phyloP scores from a whole-genome alignment of 495 filamentous ascomycete genomes.

The Tuber indicum region DNA sequence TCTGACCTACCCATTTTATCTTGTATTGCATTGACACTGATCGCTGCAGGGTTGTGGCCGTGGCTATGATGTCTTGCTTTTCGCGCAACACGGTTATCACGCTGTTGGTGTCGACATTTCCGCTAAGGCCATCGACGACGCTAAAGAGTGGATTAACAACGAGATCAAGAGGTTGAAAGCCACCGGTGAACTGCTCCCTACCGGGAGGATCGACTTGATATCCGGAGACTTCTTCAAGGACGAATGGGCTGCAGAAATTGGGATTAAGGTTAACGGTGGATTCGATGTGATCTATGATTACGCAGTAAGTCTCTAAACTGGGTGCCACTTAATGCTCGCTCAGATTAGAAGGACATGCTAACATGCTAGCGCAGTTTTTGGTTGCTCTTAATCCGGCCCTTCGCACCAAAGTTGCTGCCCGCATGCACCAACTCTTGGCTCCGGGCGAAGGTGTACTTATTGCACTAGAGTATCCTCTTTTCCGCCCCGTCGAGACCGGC shows the following conservation, averaged over 20 bases:
- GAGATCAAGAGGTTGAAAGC: constrained; percentile 7
- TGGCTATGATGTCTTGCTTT: constrained; percentile 66
- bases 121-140: constrained; percentile 51
- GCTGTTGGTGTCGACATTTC: constrained; percentile 66
- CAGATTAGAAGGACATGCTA: no score
- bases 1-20: background rate
- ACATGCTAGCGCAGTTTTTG: constrained; percentile 41
- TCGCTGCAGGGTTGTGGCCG: constrained; percentile 60
- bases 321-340: background rate
- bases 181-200: constrained; percentile 11
- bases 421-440: constrained; percentile 43
- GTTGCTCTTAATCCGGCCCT: constrained; percentile 45
- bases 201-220: constrained; percentile 56
- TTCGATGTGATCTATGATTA: constrained; percentile 85
- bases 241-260: constrained; percentile 47
- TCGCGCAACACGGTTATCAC: constrained; percentile 66
- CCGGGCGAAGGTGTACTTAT: constrained; percentile 43
- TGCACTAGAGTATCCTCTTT: constrained; percentile 48
- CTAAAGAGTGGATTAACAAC: constrained; percentile 44
- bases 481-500: constrained; percentile 42
- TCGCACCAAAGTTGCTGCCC: constrained; percentile 41
- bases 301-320: constrained; percentile 52
- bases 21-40: background rate
- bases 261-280: constrained; percentile 44
- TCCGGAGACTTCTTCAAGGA: constrained; percentile 50